Evolutionary conservation across 2,329 filamentous ascomycete species (phyloP).

Genomic region (Fusarium veterinarium): DNA sequence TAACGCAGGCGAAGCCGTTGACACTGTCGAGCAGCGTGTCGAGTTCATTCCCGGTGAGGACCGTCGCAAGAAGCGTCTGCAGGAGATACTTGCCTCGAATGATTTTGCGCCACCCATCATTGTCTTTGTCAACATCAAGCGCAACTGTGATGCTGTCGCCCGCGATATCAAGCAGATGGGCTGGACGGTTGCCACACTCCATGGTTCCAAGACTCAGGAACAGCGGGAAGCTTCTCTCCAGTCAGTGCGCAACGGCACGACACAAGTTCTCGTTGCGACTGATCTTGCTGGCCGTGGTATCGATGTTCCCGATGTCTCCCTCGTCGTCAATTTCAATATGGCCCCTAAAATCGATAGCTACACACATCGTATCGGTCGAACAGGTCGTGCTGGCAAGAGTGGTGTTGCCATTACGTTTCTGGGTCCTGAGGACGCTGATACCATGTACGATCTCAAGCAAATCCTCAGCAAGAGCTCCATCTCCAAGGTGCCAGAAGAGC

Average conservation of each 20-base stretch:
- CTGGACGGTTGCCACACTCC: constrained; percentile 88
- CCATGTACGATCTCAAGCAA: constrained; percentile 94
- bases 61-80: constrained; percentile 94
- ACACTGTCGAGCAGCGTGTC: constrained; percentile 96
- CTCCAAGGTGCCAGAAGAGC: constrained; percentile 89
- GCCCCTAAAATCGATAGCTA: constrained; percentile 91
- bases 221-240: constrained; percentile 93
- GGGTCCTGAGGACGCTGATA: constrained; percentile 88
- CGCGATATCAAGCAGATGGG: constrained; percentile 95
- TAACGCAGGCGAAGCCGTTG: constrained; percentile 93
- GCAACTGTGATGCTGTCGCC: constrained; percentile 95
- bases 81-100: constrained; percentile 84
- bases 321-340: constrained; percentile 99
- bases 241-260: constrained; percentile 82
- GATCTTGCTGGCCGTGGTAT: constrained; percentile 98
- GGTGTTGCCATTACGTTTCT: constrained; percentile 97
- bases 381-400: constrained; percentile 95
- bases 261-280: constrained; percentile 92
- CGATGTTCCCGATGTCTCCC: constrained; percentile 91
- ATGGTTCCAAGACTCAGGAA: constrained; percentile 97
- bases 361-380: constrained; percentile 96
- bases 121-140: constrained; percentile 99
- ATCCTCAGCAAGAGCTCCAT: constrained; percentile 93
- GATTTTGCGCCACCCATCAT: constrained; percentile 93
- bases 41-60: constrained; percentile 93